A percentile compares a stretch with the other conserved stretches of the same genome.
phyloP scores from a whole-genome alignment of 768 basidiomycete genomes.

The Guyanaporus albipodus region DNA sequence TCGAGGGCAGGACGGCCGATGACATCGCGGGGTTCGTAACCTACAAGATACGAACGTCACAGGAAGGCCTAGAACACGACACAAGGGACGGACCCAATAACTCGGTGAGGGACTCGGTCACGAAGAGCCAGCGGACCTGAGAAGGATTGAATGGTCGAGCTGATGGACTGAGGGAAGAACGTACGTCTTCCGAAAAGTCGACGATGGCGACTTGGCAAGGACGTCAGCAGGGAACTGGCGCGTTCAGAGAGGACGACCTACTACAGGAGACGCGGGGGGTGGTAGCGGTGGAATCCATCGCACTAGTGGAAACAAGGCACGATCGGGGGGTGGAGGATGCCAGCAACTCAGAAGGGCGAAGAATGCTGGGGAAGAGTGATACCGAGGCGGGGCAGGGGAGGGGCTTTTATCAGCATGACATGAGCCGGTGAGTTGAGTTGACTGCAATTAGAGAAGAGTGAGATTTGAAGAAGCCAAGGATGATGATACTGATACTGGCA shows the following conservation, averaged over 20 bases:
- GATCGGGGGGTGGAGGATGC: not conserved
- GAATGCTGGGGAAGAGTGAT: not conserved
- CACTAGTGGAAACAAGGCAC: not conserved
- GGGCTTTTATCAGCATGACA: constrained; percentile 18
- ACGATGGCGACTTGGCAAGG: constrained; percentile 62
- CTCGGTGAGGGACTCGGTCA: constrained; percentile 63
- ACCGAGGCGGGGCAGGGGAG: not conserved
- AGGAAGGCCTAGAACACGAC: not conserved
- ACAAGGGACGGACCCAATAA: constrained; percentile 46
- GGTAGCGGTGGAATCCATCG: constrained; percentile 35
- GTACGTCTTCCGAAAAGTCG: constrained; percentile 73
- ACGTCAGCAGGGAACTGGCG: constrained; percentile 5
- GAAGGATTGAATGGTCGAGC: not conserved
- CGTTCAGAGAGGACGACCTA: constrained; percentile 36
- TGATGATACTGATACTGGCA: constrained; percentile 1
- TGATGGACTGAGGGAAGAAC: constrained; percentile 5
- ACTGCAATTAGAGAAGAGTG: constrained; percentile 6
- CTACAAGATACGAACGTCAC: constrained; percentile 32
- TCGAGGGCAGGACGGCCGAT: constrained; percentile 65
- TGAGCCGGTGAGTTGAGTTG: too few relatives aligned
- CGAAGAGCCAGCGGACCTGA: constrained; percentile 64
- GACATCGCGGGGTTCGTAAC: constrained; percentile 71
- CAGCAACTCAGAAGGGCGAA: too few relatives aligned
- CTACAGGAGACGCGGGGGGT: constrained; percentile 77
- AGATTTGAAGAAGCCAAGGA: constrained; percentile 1